Base-by-base conservation (phyloP, 352 stramenopile genomes). In the Globisporangium yorkense region DNA sequence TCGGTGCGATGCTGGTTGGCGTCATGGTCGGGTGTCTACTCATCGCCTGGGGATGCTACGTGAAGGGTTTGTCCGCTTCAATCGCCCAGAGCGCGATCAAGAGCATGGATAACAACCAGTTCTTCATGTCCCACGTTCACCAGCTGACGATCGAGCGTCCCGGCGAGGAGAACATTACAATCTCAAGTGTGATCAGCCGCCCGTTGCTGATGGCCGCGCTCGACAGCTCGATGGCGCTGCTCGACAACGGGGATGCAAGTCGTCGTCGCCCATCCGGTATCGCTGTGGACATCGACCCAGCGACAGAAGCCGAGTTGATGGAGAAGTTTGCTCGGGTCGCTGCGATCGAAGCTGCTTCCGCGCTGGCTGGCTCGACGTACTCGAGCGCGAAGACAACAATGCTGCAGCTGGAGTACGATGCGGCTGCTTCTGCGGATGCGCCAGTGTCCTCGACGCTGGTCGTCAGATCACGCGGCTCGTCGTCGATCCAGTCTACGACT, bases 31-130 rank as follows among this genome's bases (percentile, higher is more conserved):
- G 64, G 2, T 80, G 65, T 47, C 61, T 85, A 5, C 53, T 92
- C 20, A 71, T 92, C 48, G 79, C 81, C 12, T 89, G 79, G 77
- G 77, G 79, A 0, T 92, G 77, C 55, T 92, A 92, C 57, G 75
- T 88, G 18, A 87, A 84, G 45, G 81, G 81, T 12, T 54, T 89
- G 12, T 88, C 81, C 27, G 70, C 79, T 37, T 89, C 81, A 7
- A 68, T 89, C 33, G 75, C 79, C 4, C 74, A 86, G 27, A 78
- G 62, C n/a, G 75, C 75, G 35, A 78, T 89, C 27, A 80, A 83
- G 47, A 77, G 64, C 45, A 83, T 88, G 61, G 75, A 87, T 44
- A 66, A 67, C 16, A 84, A 64, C 33, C 74, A 88, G 41, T 88
- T 87, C 41, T 80, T 88, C 51, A 74, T 77, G 7, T 75, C 76